Evolutionary conservation across 2,329 filamentous ascomycete genomes (phyloP), one percentile per base, ranked within the genome.

Genomic region (Nemania sp.): DNA sequence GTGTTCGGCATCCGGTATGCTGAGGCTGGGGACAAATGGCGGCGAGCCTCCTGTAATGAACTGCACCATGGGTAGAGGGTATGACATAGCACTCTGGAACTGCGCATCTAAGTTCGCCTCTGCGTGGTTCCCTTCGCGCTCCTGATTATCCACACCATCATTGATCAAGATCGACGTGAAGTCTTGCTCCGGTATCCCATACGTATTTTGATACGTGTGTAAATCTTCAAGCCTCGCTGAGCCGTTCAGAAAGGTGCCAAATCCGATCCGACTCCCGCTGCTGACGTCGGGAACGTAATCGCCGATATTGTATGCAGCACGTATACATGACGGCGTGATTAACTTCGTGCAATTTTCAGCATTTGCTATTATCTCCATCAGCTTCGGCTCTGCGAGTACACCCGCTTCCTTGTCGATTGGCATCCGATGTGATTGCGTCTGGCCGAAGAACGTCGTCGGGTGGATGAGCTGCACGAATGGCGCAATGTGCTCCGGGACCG

Each of bases 231-330:
- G 75, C 23, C 72, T 70, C 22, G 80, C 78, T 11, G 74, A 77
- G 61, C 81, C 61, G 61, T 80, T 77, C 15, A 82, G 66, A 65
- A 81, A 82, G 49, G 73, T 77, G 30, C 73, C 75, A 59, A 82
- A 81, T 15, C 72, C 78, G 12, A 80, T 70, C 17, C 72, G 72
- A 63, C 76, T 80, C 2, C 79, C 78, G 12, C 72, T 72, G 7
- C 69, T 68, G 7, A 71, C 64, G 24, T 75, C 69, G 9, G 76
- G 70, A 30, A 70, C 72, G 65, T 81, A 80, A 56, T 70, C 64
- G 42, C 72, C 72, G 49, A 77, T 71, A 57, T 77, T 77, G 70
- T 82, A 82, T 30, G 79, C 67, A 57, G 73, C 60, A 61, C 76
- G 75, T 49, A 80, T 56, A 57, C 79, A 82, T 3, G 69, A 56